Conservation (phyloP, 2,329 filamentous ascomycete species). For the Fusarium sp. region DNA sequence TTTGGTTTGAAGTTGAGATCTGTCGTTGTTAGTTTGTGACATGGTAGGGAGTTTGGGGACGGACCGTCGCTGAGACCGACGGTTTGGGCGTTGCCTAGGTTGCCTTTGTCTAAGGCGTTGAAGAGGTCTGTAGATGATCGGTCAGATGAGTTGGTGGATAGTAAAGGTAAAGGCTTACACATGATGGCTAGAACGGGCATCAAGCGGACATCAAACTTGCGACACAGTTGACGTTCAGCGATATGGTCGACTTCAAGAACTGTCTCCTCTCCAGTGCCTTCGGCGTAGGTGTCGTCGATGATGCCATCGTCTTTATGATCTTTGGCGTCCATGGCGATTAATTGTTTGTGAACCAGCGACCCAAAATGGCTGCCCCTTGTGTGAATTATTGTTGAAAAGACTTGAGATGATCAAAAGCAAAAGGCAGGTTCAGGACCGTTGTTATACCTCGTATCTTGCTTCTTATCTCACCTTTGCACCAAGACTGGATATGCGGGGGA, state of each 20-base stretch:
- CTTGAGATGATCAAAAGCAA: not conserved
- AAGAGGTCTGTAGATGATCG: not conserved
- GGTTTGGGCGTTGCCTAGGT: slow-evolving; percentile 12
- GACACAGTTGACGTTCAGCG: slow-evolving; percentile 5
- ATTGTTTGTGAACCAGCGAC: accelerated
- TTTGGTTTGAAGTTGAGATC: slow-evolving; percentile 14
- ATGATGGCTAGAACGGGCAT: slow-evolving; percentile 13
- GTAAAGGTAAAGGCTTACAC: not conserved
- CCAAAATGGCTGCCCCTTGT: not conserved
- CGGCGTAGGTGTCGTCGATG: not conserved
- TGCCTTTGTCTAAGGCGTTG: slow-evolving; percentile 10
- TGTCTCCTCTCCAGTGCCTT: not conserved
- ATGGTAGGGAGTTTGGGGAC: accelerated
- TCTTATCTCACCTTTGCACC: not conserved
- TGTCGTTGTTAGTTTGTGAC: not conserved
- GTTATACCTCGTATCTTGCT: not conserved
- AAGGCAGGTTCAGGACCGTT: not conserved
- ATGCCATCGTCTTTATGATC: slow-evolving; percentile 4
- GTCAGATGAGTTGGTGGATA: accelerated
- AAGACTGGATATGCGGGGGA: not conserved
- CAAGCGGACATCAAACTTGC: not conserved
- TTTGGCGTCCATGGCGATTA: not conserved
- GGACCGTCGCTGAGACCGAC: not conserved
- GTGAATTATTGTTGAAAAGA: not conserved
- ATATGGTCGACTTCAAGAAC: slow-evolving; percentile 4